phyloP scores from a whole-genome alignment of 176 grass and related monocot species.

The Carex littledalei region DNA sequence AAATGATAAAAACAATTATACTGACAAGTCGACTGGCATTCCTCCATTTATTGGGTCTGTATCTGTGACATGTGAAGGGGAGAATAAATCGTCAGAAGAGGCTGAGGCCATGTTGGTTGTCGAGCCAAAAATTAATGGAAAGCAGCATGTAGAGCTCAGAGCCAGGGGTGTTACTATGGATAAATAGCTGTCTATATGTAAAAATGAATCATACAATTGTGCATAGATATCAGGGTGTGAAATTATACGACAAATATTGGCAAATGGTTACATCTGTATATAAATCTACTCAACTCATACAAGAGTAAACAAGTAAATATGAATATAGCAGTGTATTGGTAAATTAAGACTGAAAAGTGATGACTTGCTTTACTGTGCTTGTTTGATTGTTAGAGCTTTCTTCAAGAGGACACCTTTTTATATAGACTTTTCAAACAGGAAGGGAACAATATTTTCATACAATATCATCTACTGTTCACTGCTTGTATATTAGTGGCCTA shows the following conservation, averaged over 20 bases:
- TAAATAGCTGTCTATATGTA: neutral
- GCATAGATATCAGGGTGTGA: neutral
- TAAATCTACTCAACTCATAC: neutral
- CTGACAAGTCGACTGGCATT: conserved; percentile 33
- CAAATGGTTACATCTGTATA: conserved; percentile 6
- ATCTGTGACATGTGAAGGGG: conserved; percentile 26
- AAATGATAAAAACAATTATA: neutral
- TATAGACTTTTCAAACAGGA: too few species aligned
- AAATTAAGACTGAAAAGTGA: neutral
- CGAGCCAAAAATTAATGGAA: conserved; percentile 37
- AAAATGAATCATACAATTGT: neutral
- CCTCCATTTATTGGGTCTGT: conserved; percentile 44
- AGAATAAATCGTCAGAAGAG: conserved; percentile 31
- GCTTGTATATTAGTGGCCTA: too few species aligned
- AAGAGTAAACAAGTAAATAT: neutral
- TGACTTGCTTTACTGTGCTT: too few species aligned
- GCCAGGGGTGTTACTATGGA: conserved; percentile 50
- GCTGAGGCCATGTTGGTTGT: conserved; percentile 40
- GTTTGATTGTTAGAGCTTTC: too few species aligned
- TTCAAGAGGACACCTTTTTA: too few species aligned
- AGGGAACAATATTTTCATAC: too few species aligned
- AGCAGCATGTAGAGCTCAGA: conserved; percentile 56
- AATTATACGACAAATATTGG: neutral
- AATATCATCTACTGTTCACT: too few species aligned
- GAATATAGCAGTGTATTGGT: neutral